Conservation (phyloP, 805 yeast species). For the Torulaspora gathmanii region DNA sequence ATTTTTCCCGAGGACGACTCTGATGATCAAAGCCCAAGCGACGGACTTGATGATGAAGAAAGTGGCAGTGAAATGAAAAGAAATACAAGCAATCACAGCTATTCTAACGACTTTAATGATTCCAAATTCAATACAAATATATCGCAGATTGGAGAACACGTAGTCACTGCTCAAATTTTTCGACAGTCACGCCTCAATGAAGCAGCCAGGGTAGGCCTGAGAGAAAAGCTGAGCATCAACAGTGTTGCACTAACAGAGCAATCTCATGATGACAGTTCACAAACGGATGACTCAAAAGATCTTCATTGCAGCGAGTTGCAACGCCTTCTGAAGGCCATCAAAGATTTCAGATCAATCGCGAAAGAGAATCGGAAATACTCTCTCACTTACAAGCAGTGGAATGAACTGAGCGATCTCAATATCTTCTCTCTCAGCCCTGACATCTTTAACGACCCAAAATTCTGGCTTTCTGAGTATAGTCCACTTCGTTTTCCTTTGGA, state of each 20-base stretch:
- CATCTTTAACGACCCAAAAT: conserved; percentile 34
- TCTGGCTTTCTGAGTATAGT: conserved; percentile 62
- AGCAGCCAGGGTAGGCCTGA: no score
- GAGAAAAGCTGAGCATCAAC: neutral
- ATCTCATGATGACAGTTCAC: neutral
- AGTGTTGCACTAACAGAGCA: no score
- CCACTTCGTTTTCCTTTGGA: conserved; percentile 67
- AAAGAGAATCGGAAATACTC: conserved; percentile 16
- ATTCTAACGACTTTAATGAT: neutral
- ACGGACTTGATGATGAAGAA: conserved; percentile 7
- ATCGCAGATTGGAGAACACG: neutral
- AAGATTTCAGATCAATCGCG: conserved; percentile 23
- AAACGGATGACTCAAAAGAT: neutral
- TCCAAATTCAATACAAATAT: neutral
- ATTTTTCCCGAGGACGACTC: conserved; percentile 9
- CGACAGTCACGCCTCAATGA: no score
- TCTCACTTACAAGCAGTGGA: conserved; percentile 28
- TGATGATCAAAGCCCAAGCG: neutral
- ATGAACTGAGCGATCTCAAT: conserved; percentile 16
- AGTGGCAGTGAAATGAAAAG: neutral
- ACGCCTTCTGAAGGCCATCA: conserved; percentile 14
- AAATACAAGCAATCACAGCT: neutral
- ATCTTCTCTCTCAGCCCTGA: conserved; percentile 13
- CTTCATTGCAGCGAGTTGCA: conserved; percentile 12
- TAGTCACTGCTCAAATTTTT: neutral